Evolutionary conservation across 805 yeast species (phyloP).

Genomic region (Metschnikowia baotianmanensis): DNA sequence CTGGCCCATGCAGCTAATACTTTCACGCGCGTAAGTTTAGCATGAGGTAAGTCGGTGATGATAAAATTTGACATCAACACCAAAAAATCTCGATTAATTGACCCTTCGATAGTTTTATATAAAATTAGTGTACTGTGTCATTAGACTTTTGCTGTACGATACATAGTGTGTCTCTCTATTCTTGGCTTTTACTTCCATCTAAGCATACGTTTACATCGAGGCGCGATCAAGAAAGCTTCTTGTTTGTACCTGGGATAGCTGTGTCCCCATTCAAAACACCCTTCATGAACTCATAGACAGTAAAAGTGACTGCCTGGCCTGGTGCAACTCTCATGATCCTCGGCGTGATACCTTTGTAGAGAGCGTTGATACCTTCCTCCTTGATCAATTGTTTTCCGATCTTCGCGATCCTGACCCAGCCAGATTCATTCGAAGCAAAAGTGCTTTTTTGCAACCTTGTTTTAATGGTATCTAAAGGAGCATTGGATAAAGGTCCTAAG

Average conservation of each 20-base stretch:
- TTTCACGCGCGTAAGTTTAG: too few species aligned
- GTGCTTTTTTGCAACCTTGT: constrained; percentile 94
- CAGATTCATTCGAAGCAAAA: constrained; percentile 62
- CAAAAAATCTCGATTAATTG: too few species aligned
- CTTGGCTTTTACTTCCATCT: too few species aligned
- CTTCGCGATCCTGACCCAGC: constrained; percentile 72
- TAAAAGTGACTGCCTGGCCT: constrained; percentile 98
- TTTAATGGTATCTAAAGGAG: constrained; percentile 95
- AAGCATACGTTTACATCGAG: too few species aligned
- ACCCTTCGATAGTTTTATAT: too few species aligned
- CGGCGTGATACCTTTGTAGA: constrained; percentile 97
- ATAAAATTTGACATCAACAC: too few species aligned
- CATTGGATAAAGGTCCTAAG: constrained; percentile 95
- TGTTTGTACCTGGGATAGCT: constrained; percentile 17
- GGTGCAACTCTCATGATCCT: constrained; percentile 99
- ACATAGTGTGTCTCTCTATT: too few species aligned
- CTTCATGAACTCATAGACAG: constrained; percentile 90
- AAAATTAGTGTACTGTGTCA: too few species aligned
- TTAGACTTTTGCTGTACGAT: too few species aligned
- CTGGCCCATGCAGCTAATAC: too few species aligned
- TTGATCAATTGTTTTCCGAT: constrained; percentile 78
- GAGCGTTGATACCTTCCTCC: constrained; percentile 73
- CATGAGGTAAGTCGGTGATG: too few species aligned
- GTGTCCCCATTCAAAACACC: constrained; percentile 46
- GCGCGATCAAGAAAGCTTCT: constrained; percentile 19